Evolutionary conservation across 768 basidiomycete genomes (phyloP), one percentile per base, ranked within the genome.

Genomic region (Hericium erinaceus): DNA sequence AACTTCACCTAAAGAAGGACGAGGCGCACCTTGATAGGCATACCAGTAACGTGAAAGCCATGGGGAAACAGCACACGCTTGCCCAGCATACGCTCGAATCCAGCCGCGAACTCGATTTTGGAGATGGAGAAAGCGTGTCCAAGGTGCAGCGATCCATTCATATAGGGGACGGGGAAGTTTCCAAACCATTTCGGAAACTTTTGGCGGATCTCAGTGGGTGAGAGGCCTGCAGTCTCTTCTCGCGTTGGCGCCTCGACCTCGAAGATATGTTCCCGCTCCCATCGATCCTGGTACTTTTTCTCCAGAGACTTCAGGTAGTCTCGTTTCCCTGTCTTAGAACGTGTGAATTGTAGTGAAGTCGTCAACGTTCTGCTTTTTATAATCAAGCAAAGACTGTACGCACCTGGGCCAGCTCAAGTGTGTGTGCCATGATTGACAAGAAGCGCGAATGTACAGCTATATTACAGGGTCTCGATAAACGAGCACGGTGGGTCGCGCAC

Each of bases 61-160:
- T 95, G 89, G n/a, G 97, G 97, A 74, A 98, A 98, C 64, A 99
- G 73, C 28, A 89, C 92, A 15, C 91, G 80, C 75, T 97, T 97
- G 54, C 97, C 95, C 61, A 94, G 69, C 89, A 99, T 85, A 46
- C 95, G 80, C 73, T 99, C 86, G 72, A 90, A 98, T 28, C 97
- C 97, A 39, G 95, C 89, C 0, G 85, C 84, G 65, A 98, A 99
- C 69, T 99, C 97, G 69, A 98, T 87, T 75, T 99, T 99, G 57
- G 92, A 93, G 73, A 98, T 92, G 41, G 94, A 95, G 74, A 99
- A 99, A 1, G 89, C 95, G 73, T 99, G 97, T 22, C 97, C 97
- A 24, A 98, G 79, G 72, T 99, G 97, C 64, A 98, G 77, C 64
- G 89, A 91, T 48, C 97, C 97, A 67, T 99, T 99, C 93, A 98